These are phyloP conservation scores for Phaeodactylum tricornutum DNA, from an alignment of 108 stramenopile species.

Conservation along the genomic window DNA sequence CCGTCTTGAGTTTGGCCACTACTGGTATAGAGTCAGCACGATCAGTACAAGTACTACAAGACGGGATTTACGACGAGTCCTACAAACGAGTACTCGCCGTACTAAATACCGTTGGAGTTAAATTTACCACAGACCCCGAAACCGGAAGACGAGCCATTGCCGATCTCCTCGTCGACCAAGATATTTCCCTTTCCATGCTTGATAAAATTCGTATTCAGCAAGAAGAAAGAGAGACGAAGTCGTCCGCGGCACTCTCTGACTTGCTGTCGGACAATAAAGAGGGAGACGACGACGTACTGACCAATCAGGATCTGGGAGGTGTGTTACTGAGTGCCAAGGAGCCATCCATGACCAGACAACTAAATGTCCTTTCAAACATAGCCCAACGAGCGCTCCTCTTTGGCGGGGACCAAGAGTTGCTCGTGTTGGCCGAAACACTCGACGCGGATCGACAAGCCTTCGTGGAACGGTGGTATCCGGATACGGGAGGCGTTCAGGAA, in stretches of 20 bases:
- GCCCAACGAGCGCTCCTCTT: conserved; percentile 63
- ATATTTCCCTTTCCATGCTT: conserved; percentile 75
- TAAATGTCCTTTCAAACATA: conserved; percentile 77
- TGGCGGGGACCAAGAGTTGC: conserved; percentile 75
- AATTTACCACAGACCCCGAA: conserved; percentile 29
- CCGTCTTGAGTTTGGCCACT: conserved; percentile 65
- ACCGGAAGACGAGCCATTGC: conserved; percentile 37
- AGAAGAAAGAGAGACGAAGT: conserved; percentile 5
- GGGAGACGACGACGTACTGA: conserved; percentile 11
- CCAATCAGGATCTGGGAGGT: conserved; percentile 48
- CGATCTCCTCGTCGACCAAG: conserved; percentile 52
- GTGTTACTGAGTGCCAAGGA: conserved; percentile 67
- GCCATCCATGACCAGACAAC: conserved; percentile 77
- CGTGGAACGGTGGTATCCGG: conserved; percentile 72
- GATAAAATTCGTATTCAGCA: conserved; percentile 46
- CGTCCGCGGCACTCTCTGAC: not conserved
- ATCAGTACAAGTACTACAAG: conserved; percentile 48
- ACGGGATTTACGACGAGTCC: conserved; percentile 52
- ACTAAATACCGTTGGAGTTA: conserved; percentile 62
- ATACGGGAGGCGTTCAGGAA: conserved; percentile 11
- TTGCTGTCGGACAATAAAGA: conserved; percentile 10
- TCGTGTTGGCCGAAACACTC: conserved; percentile 67
- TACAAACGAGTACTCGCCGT: conserved; percentile 58
- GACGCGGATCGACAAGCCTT: conserved; percentile 65
- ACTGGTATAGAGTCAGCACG: conserved; percentile 67